Evolutionary conservation across 2,329 filamentous ascomycete species (phyloP).

Genomic region (Talaromyces rugulosus): DNA sequence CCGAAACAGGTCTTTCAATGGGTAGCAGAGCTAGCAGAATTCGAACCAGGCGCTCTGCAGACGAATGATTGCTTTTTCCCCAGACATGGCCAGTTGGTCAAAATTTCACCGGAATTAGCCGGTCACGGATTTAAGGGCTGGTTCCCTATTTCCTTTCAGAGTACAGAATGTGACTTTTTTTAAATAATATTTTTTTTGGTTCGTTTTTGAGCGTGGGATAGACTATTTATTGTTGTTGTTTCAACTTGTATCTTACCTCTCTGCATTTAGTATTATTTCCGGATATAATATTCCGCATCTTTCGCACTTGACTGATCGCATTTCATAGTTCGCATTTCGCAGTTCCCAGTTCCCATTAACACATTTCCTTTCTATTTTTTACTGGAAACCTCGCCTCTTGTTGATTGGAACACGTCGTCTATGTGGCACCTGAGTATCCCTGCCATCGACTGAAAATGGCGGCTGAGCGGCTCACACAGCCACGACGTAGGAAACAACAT

Average conservation of each 20-base stretch:
- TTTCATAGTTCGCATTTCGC: too few species aligned
- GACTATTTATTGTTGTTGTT: background rate
- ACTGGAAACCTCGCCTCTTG: background rate
- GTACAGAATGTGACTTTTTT: background rate
- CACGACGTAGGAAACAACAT: background rate
- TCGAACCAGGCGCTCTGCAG: constrained; percentile 4
- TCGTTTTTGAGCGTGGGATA: background rate
- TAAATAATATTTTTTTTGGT: background rate
- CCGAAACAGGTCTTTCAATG: constrained; percentile 4
- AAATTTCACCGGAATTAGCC: background rate
- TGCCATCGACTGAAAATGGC: background rate
- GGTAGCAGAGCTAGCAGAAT: constrained; percentile 8
- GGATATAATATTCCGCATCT: background rate
- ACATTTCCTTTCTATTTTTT: background rate
- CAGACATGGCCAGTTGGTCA: background rate
- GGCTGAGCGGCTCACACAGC: background rate
- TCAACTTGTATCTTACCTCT: background rate
- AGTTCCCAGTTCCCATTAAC: background rate
- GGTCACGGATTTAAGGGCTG: background rate
- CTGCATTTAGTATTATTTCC: background rate
- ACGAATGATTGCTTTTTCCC: background rate
- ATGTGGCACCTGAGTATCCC: background rate
- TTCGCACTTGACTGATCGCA: too few species aligned
- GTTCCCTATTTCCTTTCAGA: background rate
- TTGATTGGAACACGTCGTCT: background rate